These are phyloP conservation scores for Pluteus cervinus DNA, from an alignment of 768 basidiomycete genomes.

Conservation along the genomic window DNA sequence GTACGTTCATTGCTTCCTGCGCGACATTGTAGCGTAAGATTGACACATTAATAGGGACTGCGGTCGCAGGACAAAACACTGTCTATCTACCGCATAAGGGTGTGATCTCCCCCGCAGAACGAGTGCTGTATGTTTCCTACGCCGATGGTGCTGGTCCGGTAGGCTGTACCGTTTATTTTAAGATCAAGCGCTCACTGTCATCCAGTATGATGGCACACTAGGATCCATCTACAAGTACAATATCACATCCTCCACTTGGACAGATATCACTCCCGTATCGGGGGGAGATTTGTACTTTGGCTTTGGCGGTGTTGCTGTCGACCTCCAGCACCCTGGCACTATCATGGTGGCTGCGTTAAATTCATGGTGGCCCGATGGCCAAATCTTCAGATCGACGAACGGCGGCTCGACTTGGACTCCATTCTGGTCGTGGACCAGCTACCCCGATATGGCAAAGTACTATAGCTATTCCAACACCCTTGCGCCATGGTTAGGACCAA, in stretches of 20 bases:
- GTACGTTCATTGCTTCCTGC: conserved; percentile 29
- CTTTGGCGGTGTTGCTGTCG: conserved; percentile 57
- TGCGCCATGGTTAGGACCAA: conserved; percentile 56
- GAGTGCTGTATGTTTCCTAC: conserved; percentile 53
- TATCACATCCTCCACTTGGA: conserved; percentile 49
- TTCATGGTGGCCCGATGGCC: conserved; percentile 62
- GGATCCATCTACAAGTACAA: conserved; percentile 48
- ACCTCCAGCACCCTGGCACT: conserved; percentile 54
- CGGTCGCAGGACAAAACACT: conserved; percentile 51
- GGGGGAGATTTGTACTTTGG: conserved; percentile 57
- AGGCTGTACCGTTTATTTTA: conserved; percentile 9
- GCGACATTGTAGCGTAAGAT: not conserved
- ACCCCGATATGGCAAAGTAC: conserved; percentile 42
- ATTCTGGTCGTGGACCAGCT: conserved; percentile 49
- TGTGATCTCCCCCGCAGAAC: conserved; percentile 52
- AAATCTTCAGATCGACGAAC: conserved; percentile 56
- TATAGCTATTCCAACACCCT: conserved; percentile 49
- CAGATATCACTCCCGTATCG: conserved; percentile 56
- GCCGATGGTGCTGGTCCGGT: conserved; percentile 59
- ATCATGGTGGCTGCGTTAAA: conserved; percentile 66
- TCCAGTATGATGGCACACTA: conserved; percentile 47
- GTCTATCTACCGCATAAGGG: conserved; percentile 62
- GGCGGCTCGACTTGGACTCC: conserved; percentile 53
- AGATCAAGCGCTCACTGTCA: not conserved
- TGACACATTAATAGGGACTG: conserved; percentile 35